phyloP scores from a whole-genome alignment of 805 yeast species.

The Candida mattraensis region DNA sequence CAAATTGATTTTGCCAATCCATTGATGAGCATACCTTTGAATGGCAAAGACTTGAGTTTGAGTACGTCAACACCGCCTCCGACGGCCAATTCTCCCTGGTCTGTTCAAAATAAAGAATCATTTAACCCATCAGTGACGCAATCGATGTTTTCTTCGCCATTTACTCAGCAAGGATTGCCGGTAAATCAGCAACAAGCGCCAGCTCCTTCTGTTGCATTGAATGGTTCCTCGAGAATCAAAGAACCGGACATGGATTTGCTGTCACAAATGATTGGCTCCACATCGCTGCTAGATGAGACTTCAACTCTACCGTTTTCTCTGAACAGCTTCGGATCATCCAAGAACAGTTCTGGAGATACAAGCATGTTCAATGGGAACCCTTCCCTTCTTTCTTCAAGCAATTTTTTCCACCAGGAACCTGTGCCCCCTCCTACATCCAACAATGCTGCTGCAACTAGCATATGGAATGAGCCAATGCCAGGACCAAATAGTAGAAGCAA shows the following conservation, averaged over 20 bases:
- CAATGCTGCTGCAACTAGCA: no score
- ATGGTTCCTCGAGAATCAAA: constrained; percentile 28
- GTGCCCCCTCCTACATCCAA: no score
- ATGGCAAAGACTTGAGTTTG: constrained; percentile 7
- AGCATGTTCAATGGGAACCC: no score
- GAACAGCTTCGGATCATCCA: constrained; percentile 3
- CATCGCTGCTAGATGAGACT: constrained; percentile 5
- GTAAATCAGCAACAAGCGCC: constrained; percentile 6
- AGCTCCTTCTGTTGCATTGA: no score
- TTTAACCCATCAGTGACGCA: no score
- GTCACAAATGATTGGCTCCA: constrained; percentile 25
- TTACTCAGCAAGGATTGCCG: constrained; percentile 9
- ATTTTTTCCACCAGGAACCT: no score
- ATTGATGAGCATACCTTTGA: constrained; percentile 16
- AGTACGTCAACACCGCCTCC: constrained; percentile 5
- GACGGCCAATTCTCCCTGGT: no score
- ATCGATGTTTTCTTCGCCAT: constrained; percentile 6
- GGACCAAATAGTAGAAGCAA: constrained; percentile 16
- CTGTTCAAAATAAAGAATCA: no score
- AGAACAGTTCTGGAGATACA: constrained; percentile 3
- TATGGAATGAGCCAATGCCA: constrained; percentile 5
- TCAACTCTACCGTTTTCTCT: constrained; percentile 4
- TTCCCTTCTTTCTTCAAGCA: no score
- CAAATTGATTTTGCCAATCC: constrained; percentile 7
- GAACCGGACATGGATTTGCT: constrained; percentile 38